Base-by-base conservation (phyloP, 1,284 basidiomycete genomes). In the Irpex rosettiformis region DNA sequence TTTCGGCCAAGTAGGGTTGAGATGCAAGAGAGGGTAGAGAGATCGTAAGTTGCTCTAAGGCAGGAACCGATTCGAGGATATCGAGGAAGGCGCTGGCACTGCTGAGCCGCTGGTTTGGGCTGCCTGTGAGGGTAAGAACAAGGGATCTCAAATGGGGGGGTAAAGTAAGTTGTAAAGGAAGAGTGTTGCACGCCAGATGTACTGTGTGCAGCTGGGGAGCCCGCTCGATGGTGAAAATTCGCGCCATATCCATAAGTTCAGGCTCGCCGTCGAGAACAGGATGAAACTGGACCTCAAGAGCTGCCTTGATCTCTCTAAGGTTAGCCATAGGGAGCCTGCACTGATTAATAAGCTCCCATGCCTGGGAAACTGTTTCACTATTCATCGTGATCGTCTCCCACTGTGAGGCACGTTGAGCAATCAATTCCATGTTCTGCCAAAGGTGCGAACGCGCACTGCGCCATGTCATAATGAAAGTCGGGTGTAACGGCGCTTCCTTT, bases 301-400 rank as follows among this genome's bases (percentile, higher is more conserved):
- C 53, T 3, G 72, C 54, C 1, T 47, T 45, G 37, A 75, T 47
- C 3, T 56, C 55, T n/a, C 65, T 64, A 25, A 73, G 57, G n/a
- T 62, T 42, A 4, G 66, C 65, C 4, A 63, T 48, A 29, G 58
- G 60, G 42, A 42, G 58, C 27, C 45, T 58, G 63, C 77, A 78
- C 11, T 69, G 62, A n/a, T 67, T 64, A 28, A 83, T 59, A 43
- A 82, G 64, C 52, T 68, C 64, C 62, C 78, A 77, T 27, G 77
- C 71, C 18, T 27, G 48, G 27, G 48, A 51, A 8, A 51, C 48
- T 27, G 48, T 8, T 10, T 28, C 48, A 27, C 48, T 74, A 27
- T 72, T 72, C 55, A 85, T 65, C 18, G 64, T 70, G 49, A 85
- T 61, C 21, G 68, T 73, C 56, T 65, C 70, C 85, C 81, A 85